These are phyloP conservation scores for Panicum miliaceum DNA, from an alignment of 176 grass and related monocot genomes.

Conservation along the genomic window DNA sequence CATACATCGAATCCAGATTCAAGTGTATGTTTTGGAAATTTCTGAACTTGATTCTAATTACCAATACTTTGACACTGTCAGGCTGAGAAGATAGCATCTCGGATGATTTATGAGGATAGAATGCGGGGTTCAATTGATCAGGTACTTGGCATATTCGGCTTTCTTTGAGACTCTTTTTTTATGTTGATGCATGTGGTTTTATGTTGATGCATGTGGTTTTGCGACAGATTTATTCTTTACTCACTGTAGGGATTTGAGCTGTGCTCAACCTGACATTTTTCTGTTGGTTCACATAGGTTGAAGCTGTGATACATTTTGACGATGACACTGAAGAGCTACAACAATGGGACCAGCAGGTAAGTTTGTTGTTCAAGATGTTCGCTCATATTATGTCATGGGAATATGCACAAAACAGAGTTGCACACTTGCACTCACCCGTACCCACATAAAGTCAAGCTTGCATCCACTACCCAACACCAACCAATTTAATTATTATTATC, in stretches of 20 bases:
- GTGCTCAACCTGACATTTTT: not conserved
- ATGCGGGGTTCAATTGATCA: constrained; percentile 98
- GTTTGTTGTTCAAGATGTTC: not conserved
- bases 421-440: not conserved
- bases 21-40: not conserved
- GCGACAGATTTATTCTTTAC: not conserved
- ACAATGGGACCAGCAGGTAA: constrained; percentile 97
- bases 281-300: constrained; percentile 61
- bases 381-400: not conserved
- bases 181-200: not conserved
- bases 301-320: constrained; percentile 98
- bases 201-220: not conserved
- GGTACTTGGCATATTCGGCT: constrained; percentile 38
- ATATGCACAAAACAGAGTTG: no score
- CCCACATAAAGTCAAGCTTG: not conserved
- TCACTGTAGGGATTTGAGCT: not conserved
- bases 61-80: constrained; percentile 37
- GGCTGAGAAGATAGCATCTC: constrained; percentile 98
- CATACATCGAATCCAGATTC: not conserved
- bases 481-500: not conserved
- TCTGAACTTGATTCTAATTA: not conserved
- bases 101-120: constrained; percentile 97
- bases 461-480: no score
- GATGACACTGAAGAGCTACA: constrained; percentile 92
- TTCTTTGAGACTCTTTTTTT: not conserved